Evolutionary conservation across 2,329 filamentous ascomycete genomes (phyloP).

Genomic region (Fusarium fujikuroi): DNA sequence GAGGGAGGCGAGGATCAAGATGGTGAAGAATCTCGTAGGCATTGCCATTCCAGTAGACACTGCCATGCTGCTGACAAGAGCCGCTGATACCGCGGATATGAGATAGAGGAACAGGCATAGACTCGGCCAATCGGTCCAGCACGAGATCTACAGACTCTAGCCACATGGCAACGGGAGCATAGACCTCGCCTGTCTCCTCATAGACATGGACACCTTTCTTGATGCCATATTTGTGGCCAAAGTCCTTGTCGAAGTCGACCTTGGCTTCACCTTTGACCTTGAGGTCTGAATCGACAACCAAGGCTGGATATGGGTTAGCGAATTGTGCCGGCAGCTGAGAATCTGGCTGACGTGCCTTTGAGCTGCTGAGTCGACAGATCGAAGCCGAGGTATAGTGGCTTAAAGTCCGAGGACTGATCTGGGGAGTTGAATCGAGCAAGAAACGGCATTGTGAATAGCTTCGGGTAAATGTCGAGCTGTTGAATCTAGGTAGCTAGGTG

Average conservation of each 20-base stretch:
- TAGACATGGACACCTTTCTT: slow-evolving; percentile 89
- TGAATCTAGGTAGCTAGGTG: not conserved
- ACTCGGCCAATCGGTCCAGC: slow-evolving; percentile 75
- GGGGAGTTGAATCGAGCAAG: slow-evolving; percentile 14
- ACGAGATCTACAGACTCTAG: slow-evolving; percentile 92
- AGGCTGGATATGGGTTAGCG: slow-evolving; percentile 61
- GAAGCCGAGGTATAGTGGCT: slow-evolving; percentile 86
- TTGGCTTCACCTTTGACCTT: slow-evolving; percentile 86
- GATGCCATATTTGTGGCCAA: slow-evolving; percentile 77
- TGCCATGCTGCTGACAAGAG: slow-evolving; percentile 97
- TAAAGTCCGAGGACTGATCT: slow-evolving; percentile 31
- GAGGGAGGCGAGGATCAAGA: slow-evolving; percentile 68
- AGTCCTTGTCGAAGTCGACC: slow-evolving; percentile 93
- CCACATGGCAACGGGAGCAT: slow-evolving; percentile 93
- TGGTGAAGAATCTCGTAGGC: slow-evolving; percentile 72
- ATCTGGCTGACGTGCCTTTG: slow-evolving; percentile 70
- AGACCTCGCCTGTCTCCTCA: slow-evolving; percentile 86
- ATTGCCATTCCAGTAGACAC: slow-evolving; percentile 86
- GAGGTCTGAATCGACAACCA: slow-evolving; percentile 85
- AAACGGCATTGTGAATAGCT: slow-evolving; percentile 24
- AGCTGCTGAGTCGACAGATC: slow-evolving; percentile 97
- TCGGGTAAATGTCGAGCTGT: not conserved
- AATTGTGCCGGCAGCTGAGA: not conserved
- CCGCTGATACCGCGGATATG: slow-evolving; percentile 86
- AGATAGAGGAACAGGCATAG: slow-evolving; percentile 71